phyloP scores from a whole-genome alignment of 2,329 filamentous ascomycete species.

The Paracorniculantispora psalliotae region DNA sequence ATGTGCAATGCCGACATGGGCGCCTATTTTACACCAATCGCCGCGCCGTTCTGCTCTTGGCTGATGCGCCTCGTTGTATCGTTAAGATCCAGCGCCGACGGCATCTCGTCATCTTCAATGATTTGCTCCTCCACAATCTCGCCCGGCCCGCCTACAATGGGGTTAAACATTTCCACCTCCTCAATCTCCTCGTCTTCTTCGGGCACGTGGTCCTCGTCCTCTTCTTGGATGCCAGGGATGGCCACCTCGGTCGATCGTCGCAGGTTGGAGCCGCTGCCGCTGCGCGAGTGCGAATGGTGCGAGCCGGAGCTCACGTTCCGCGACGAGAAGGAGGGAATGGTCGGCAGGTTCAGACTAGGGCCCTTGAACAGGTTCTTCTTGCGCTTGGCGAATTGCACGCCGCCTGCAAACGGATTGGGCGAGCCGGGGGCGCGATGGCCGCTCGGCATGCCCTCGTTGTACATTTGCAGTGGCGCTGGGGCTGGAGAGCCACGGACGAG shows the following conservation, averaged over 20 bases:
- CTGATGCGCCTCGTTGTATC: neutral
- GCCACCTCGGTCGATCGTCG: conserved; percentile 69
- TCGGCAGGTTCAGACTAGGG: conserved; percentile 51
- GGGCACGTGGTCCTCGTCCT: conserved; percentile 43
- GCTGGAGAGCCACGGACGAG: conserved; percentile 62
- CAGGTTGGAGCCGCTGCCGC: conserved; percentile 56
- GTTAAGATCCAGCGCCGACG: conserved; percentile 18
- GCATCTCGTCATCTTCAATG: conserved; percentile 35
- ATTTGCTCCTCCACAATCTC: conserved; percentile 44
- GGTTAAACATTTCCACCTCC: conserved; percentile 56
- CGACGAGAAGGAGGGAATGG: conserved; percentile 33
- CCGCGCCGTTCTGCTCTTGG: conserved; percentile 2
- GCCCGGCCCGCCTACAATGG: conserved; percentile 40
- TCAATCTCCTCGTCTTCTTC: conserved; percentile 54
- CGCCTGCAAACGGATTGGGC: conserved; percentile 54
- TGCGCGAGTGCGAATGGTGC: conserved; percentile 49
- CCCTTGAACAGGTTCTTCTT: conserved; percentile 82
- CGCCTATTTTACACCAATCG: neutral
- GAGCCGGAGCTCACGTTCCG: conserved; percentile 29
- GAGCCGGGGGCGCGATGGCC: conserved; percentile 43
- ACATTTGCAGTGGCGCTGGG: conserved; percentile 39
- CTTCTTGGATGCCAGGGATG: conserved; percentile 50
- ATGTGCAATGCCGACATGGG: neutral
- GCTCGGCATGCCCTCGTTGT: conserved; percentile 54
- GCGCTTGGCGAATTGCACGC: conserved; percentile 73